Evolutionary conservation across 805 yeast genomes (phyloP).

Genomic region (Middelhovenomyces tepae): DNA sequence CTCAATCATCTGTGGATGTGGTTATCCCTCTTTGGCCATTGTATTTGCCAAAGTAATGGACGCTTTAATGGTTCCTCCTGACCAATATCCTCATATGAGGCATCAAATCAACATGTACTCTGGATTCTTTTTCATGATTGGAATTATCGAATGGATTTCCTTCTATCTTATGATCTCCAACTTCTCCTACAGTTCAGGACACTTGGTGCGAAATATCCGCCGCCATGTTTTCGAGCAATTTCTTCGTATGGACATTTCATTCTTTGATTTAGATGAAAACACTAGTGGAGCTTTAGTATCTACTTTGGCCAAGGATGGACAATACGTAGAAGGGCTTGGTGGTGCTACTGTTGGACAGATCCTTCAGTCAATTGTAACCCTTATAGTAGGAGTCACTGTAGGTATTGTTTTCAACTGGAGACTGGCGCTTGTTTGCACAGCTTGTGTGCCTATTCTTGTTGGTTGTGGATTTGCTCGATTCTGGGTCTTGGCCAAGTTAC

Average conservation of each 20-base stretch:
- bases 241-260: slow-evolving; percentile 30
- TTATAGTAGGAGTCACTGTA: slow-evolving; percentile 31
- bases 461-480: slow-evolving; percentile 34
- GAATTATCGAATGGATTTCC: slow-evolving; percentile 21
- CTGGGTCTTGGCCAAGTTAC: slow-evolving; percentile 24
- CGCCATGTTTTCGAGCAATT: slow-evolving; percentile 25
- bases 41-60: slow-evolving; percentile 30
- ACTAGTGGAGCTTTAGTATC: slow-evolving; percentile 32
- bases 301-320: slow-evolving; percentile 32
- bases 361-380: slow-evolving; percentile 28
- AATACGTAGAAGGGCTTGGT: slow-evolving; percentile 31
- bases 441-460: slow-evolving; percentile 31
- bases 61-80: slow-evolving; percentile 28
- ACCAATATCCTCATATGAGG: slow-evolving; percentile 26
- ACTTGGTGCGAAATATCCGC: slow-evolving; percentile 28
- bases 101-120: slow-evolving; percentile 26
- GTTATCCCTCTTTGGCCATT: slow-evolving; percentile 30
- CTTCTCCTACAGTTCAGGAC: slow-evolving; percentile 23
- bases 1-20: slow-evolving; percentile 29
- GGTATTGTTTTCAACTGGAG: slow-evolving; percentile 34
- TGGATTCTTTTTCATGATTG: slow-evolving; percentile 30
- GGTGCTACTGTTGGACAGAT: slow-evolving; percentile 35
- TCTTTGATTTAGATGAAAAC: slow-evolving; percentile 29
- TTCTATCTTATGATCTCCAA: slow-evolving; percentile 19
- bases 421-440: slow-evolving; percentile 32